phyloP scores from a whole-genome alignment of 2,329 filamentous ascomycete species.

The Phoma sp. region DNA sequence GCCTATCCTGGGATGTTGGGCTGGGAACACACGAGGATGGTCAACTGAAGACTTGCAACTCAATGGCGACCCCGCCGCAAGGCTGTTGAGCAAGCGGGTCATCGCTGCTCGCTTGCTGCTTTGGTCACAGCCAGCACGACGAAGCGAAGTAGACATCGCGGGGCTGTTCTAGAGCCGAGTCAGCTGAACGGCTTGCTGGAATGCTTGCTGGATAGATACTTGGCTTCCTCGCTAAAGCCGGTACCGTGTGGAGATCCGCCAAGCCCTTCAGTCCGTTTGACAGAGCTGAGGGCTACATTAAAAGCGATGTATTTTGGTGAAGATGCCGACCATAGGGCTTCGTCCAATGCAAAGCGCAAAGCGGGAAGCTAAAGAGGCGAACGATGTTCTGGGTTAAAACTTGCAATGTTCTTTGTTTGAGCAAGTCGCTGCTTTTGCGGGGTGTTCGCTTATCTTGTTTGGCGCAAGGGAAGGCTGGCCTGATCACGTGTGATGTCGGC shows the following conservation, averaged over 20 bases:
- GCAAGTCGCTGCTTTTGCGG: slow-evolving; percentile 10
- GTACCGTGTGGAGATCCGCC: not conserved
- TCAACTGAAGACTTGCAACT: slow-evolving; percentile 1
- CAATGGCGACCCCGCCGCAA: not conserved
- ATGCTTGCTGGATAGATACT: not conserved
- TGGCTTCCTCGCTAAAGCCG: not conserved
- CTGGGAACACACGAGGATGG: not conserved
- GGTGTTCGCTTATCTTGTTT: slow-evolving; percentile 9
- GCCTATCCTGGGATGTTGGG: slow-evolving; percentile 12
- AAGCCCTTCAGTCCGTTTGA: not conserved
- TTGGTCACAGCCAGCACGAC: slow-evolving; percentile 7
- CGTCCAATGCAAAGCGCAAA: not conserved
- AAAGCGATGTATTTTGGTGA: not conserved
- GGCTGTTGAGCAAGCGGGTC: not conserved
- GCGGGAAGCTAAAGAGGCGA: not conserved
- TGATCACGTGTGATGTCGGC: slow-evolving; percentile 4
- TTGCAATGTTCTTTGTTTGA: not conserved
- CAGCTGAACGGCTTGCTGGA: slow-evolving; percentile 19
- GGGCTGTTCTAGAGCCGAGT: slow-evolving; percentile 25
- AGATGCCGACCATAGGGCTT: not conserved
- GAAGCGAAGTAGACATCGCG: slow-evolving; percentile 16
- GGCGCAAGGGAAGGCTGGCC: not conserved
- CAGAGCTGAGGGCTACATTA: not conserved
- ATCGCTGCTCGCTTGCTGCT: slow-evolving; percentile 1
- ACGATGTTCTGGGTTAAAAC: not conserved